A percentile compares a stretch with the other conserved stretches of the same genome.
Conservation (phyloP, 371 early-diverging fungal species). For the Mortierella sp. region DNA sequence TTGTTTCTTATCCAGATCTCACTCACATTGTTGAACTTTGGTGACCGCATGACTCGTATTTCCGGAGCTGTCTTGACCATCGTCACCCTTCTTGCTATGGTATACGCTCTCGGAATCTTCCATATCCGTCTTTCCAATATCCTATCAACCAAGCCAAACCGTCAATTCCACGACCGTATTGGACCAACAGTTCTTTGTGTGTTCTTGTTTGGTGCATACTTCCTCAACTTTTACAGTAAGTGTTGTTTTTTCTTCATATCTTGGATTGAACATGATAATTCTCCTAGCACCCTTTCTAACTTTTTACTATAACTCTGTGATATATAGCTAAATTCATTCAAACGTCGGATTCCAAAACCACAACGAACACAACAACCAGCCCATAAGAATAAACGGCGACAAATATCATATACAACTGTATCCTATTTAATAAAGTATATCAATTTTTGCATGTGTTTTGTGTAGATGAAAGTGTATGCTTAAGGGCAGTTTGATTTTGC, state of each 20-base stretch:
- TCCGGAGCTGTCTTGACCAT: constrained; percentile 78
- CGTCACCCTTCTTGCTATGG: constrained; percentile 78
- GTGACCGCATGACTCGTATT: constrained; percentile 67
- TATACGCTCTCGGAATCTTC: constrained; percentile 92
- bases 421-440: not conserved
- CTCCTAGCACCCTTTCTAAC: not conserved
- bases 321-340: not conserved
- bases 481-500: too few relatives aligned
- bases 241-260: constrained; percentile 40
- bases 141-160: constrained; percentile 32
- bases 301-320: not conserved
- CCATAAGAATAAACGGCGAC: too few relatives aligned
- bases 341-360: not conserved
- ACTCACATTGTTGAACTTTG: constrained; percentile 80
- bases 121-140: constrained; percentile 77
- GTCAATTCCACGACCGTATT: constrained; percentile 44
- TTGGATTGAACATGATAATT: not conserved
- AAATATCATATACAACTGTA: not conserved
- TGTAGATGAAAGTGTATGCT: too few relatives aligned
- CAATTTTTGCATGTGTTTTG: not conserved
- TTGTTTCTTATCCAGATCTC: constrained; percentile 56
- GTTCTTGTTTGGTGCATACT: constrained; percentile 86
- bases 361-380: not conserved
- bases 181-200: constrained; percentile 90
- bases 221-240: constrained; percentile 90